Evolutionary conservation across 306 rosid genomes (phyloP), one percentile per base, ranked within the genome.

Genomic region (apple (Malus domestica)): DNA sequence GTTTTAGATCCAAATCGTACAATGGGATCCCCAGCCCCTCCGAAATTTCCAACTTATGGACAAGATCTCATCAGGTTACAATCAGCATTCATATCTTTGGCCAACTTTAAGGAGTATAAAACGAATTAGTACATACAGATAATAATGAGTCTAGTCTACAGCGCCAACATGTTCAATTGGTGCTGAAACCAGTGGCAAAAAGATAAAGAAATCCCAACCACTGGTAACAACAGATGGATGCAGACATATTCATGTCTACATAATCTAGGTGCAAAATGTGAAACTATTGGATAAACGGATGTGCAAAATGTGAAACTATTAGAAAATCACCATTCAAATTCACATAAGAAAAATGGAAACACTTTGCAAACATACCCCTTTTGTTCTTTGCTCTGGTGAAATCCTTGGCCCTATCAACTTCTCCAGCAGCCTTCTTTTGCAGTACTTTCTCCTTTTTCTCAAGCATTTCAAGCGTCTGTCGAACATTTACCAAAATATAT

Each of bases 391-490:
- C 85, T 86, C 84, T 89, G 18, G 97, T 89, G 79, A 80, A 90
- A 16, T 92, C 99, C 77, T 95, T 95, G 55, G 99, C 99, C 87
- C 77, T 95, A 78, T 92, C 99, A 80, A 95, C 92, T 82, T 95
- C 99, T 0, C 86, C 85, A 2, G 86, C 18, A 62, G 94, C 97
- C 86, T 92, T 95, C 76, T 92, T 95, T 59, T 86, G 75, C 62
- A 95, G 91, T n/a, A 95, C 97, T 61, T 92, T 95, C 84, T 95
- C 99, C 90, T 95, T 95, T 85, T 95, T 95, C 88, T 95, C 99
- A n/a, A 95, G 90, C 99, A 95, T 92, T 86, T 95, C 99, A 68
- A 95, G 97, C 4, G 99, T 95, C 99, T 95, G 83, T 63, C 42
- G 38, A 30, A 29, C 68, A 6, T 63, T 63, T 63, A 63, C 27